A percentile compares a stretch with the other conserved stretches of the same genome.
Conservation (phyloP, 2,329 filamentous ascomycete genomes). For the Sporothrix dimorphospora region DNA sequence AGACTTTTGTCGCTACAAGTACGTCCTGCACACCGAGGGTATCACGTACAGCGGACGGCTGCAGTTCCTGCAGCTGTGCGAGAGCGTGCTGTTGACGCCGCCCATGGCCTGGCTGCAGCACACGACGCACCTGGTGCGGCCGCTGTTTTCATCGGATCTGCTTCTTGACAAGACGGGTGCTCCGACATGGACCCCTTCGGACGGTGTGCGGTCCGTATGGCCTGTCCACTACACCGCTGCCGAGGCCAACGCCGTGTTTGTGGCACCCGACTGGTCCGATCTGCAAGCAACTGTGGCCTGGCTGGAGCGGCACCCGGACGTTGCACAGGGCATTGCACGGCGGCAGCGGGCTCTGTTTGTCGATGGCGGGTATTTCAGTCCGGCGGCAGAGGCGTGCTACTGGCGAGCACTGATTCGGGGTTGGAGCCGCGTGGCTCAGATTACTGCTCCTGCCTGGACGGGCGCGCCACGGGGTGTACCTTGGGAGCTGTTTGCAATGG, state of each 20-base stretch:
- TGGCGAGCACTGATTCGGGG: conserved; percentile 51
- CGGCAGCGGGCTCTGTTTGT: conserved; percentile 48
- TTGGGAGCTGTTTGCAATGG: conserved; percentile 28
- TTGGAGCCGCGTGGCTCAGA: conserved; percentile 47
- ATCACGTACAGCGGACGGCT: conserved; percentile 54
- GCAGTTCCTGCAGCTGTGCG: conserved; percentile 51
- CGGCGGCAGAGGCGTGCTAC: conserved; percentile 52
- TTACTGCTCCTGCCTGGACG: conserved; percentile 40
- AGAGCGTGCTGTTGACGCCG: conserved; percentile 48
- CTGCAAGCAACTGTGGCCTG: conserved; percentile 47
- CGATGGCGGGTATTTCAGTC: conserved; percentile 46
- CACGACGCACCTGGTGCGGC: conserved; percentile 48
- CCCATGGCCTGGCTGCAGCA: conserved; percentile 51
- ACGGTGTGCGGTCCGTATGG: conserved; percentile 40
- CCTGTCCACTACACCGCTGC: conserved; percentile 40
- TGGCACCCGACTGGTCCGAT: conserved; percentile 52
- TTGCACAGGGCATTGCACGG: conserved; percentile 47
- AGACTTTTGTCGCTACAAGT: conserved; percentile 54
- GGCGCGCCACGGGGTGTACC: conserved; percentile 28
- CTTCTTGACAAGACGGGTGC: neutral
- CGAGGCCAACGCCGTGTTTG: conserved; percentile 49
- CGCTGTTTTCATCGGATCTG: conserved; percentile 40
- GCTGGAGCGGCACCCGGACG: conserved; percentile 47
- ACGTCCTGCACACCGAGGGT: conserved; percentile 53
- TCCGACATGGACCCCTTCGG: neutral